Conservation (phyloP, 768 basidiomycete species). For the Candolleomyces eurysporus region DNA sequence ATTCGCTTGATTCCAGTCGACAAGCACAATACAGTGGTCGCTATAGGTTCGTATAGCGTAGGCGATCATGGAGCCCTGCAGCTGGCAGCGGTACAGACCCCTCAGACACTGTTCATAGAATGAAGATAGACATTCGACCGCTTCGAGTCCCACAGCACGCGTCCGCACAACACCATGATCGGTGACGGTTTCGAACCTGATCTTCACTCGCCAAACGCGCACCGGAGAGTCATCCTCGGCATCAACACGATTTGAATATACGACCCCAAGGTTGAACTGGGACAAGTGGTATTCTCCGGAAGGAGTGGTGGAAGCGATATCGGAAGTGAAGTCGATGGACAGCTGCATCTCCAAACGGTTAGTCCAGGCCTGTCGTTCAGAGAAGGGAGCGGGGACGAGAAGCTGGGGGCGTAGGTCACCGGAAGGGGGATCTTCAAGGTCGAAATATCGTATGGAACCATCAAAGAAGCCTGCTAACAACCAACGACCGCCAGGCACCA, state of each 20-base stretch:
- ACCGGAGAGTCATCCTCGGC: background rate
- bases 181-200: background rate
- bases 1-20: background rate
- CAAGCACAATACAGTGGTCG: background rate
- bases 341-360: background rate
- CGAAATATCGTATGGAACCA: background rate
- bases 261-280: background rate
- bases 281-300: background rate
- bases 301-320: background rate
- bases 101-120: background rate
- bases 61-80: background rate
- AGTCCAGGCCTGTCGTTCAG: background rate
- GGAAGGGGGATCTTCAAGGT: background rate
- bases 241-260: background rate
- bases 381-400: background rate
- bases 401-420: background rate
- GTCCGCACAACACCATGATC: background rate
- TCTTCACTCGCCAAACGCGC: background rate
- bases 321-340: background rate
- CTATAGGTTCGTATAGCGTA: background rate
- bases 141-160: background rate
- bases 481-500: background rate
- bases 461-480: background rate
- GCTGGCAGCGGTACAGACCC: background rate
- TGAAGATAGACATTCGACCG: background rate